Evolutionary conservation across 257 asterid genomes (phyloP), one percentile per base, ranked within the genome.

Genomic region (Penstemon newberryi): DNA sequence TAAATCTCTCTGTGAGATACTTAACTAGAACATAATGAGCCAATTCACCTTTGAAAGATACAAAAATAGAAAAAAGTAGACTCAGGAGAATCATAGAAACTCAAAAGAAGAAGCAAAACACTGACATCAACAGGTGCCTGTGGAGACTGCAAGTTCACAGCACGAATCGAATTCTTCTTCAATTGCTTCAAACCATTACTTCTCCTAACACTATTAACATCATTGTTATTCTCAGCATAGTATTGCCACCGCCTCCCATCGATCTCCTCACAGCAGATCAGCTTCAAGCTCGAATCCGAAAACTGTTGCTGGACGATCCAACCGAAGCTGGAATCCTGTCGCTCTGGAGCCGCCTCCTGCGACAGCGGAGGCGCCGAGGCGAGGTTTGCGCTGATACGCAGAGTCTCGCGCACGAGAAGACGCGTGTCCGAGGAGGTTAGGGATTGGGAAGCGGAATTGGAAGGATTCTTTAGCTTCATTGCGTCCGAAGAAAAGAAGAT

Each of bases 311-410:
- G 83, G 65, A 71, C 78, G 53, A 85, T 83, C 40, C 98, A 90
- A 38, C 86, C 90, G 62, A 84, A 84, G 66, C 75, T 83, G 19
- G 86, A 59, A 49, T 79, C 82, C 56, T 70, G 80, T 37, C 72
- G 73, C 25, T 72, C 86, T 71, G 60, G 79, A 9, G 47, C 56
- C 52, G 79, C 52, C 40, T 50, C 57, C 39, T 85, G 56, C 15
- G 88, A 49, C 38, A 80, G 75, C 65, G 81, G 82, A 55, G 96
- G 77, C 46, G 96, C 87, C 73, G 96, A 91, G 63, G 96, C 99
- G 13, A 91, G 95, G 74, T 94, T 84, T 44, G 99, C 99, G 82
- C 97, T 94, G 72, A 94, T 94, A 33, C 97, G 95, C 5, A 94
- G 89, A 65, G 97, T 88, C 83, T 94, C 97, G 3, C 96, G 96